Percentiles rank a stretch among this genome's conserved stretches.
phyloP scores from a whole-genome alignment of 805 yeast species.

The Nakazawaea peltata region DNA sequence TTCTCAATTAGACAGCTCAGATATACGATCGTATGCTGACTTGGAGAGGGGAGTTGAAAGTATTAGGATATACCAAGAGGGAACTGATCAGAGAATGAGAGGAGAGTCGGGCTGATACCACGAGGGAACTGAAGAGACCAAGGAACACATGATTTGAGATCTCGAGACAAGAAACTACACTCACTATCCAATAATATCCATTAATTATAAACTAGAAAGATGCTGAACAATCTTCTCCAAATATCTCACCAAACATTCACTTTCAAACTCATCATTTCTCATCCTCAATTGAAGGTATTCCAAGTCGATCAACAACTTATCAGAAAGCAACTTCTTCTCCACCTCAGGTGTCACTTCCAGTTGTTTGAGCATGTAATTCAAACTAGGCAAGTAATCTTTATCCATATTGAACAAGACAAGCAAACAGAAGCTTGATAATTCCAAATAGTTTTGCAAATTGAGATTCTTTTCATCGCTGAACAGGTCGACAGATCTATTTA shows the following conservation, averaged over 20 bases:
- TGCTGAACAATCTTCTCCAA: conserved; percentile 2
- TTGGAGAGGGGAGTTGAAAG: no score
- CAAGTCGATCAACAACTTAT: conserved; percentile 1
- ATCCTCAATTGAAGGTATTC: background rate
- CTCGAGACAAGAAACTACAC: no score
- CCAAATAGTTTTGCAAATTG: conserved; percentile 2
- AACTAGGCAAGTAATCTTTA: background rate
- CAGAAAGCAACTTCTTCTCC: background rate
- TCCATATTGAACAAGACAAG: conserved; percentile 4
- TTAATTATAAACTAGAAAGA: conserved; percentile 3
- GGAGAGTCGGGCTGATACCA: no score
- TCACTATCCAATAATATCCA: no score
- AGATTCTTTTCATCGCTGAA: conserved; percentile 2
- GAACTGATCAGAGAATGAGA: no score
- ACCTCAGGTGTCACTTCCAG: background rate
- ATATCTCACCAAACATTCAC: background rate
- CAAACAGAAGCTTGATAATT: conserved; percentile 3
- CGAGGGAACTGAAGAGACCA: no score
- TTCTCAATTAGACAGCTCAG: no score
- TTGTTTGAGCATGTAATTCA: background rate
- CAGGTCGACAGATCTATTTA: no score
- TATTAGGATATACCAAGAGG: no score
- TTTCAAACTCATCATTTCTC: background rate
- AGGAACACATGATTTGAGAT: no score
- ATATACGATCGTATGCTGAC: no score